Base-by-base conservation (phyloP, 1,284 basidiomycete genomes). In the Melanopsichium pennsylvanicum region DNA sequence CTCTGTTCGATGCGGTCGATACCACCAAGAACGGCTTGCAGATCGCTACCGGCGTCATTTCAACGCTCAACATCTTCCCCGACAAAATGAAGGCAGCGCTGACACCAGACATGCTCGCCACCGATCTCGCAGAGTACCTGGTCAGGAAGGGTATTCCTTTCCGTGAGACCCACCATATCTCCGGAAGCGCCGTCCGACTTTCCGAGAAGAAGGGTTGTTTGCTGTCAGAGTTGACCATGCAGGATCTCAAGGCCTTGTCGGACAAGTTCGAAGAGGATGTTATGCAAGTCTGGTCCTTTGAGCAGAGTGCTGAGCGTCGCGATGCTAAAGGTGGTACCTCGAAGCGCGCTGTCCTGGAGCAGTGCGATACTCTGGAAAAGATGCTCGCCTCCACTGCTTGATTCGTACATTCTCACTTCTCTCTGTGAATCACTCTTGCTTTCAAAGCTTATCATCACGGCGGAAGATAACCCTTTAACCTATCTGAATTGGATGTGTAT, bases 161-260 rank as follows among this genome's bases (percentile, higher is more conserved):
- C 88, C 89, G 95, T 38, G 93, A 97, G 84, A 98, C 95, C 2
- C 95, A 98, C 82, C 95, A 98, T 82, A 89, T 98, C 73, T 97
- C 95, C 7, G 95, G 95, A 13, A 90, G 92, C 29, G 92, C 94
- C 15, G 95, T 98, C 50, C 92, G 93, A 3, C 85, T 97, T 31
- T 94, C 95, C 0, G 95, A 98, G 82, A 85, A 89, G 44, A 87
- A 87, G 31, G 85, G 87, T 68, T 89, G 90, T 76, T 89, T 90
- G 75, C 85, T 98, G 36, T 88, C 91, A 57, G 88, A 91, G 38
- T 85, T 98, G 52, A 86, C 88, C 1, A 84, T 94, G 42, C 83
- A 87, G 23, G 92, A 98, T 79, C 93, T 88, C 83, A 87, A 90
- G 79, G 80, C 82, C 15, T 84, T 98, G 62, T 88, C 88, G 70